Conservation (phyloP, 2,329 filamentous ascomycete genomes). For the Plenodomus tracheiphilus region DNA sequence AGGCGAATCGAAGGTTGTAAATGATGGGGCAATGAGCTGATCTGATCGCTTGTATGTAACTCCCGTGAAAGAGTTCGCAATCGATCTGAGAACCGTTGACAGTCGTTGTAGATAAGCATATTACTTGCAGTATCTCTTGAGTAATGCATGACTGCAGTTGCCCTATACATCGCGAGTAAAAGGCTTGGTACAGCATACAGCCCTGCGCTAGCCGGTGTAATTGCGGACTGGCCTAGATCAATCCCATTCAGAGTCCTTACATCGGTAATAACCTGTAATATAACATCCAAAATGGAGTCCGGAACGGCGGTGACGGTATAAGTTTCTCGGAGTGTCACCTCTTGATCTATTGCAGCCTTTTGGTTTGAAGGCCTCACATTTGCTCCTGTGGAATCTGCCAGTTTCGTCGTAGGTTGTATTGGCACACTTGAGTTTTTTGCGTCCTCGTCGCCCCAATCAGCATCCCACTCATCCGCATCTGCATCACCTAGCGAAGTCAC, state of each 20-base stretch:
- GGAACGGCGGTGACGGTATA: slow-evolving; percentile 91
- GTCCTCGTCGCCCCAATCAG: slow-evolving; percentile 71
- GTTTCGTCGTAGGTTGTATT: not conserved
- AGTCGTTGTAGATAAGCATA: slow-evolving; percentile 69
- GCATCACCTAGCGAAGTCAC: slow-evolving; percentile 41
- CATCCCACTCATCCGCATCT: slow-evolving; percentile 72
- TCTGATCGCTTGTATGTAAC: slow-evolving; percentile 43
- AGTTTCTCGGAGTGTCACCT: slow-evolving; percentile 79
- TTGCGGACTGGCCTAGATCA: slow-evolving; percentile 53
- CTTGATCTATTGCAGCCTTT: slow-evolving; percentile 49
- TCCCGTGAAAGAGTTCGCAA: slow-evolving; percentile 54
- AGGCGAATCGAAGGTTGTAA: slow-evolving; percentile 45
- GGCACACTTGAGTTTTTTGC: slow-evolving; percentile 13
- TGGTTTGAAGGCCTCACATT: slow-evolving; percentile 36
- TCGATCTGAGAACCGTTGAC: slow-evolving; percentile 59
- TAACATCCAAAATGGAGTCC: slow-evolving; percentile 71
- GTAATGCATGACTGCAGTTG: slow-evolving; percentile 76
- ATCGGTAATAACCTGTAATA: slow-evolving; percentile 56
- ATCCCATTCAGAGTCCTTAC: slow-evolving; percentile 59
- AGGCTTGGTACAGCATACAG: slow-evolving; percentile 74
- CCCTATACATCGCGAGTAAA: slow-evolving; percentile 76
- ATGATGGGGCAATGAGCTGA: slow-evolving; percentile 33
- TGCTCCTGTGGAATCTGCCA: not conserved
- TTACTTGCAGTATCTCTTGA: slow-evolving; percentile 60
- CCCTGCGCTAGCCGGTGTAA: slow-evolving; percentile 68